phyloP scores from a whole-genome alignment of 2,329 filamentous ascomycete genomes.

The Penicillium fuscoglaucum region DNA sequence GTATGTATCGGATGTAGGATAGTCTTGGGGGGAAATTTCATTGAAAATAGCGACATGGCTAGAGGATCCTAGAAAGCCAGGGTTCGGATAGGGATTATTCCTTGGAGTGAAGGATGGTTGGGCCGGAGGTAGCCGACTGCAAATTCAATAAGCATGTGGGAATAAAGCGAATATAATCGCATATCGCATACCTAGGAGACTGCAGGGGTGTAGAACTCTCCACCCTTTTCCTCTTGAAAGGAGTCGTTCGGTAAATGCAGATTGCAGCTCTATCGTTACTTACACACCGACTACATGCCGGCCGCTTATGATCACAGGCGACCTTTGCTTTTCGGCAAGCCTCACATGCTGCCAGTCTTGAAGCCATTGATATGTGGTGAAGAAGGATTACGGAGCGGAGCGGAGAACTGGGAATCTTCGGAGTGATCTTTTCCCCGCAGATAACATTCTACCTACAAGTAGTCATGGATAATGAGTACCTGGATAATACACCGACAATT shows the following conservation, averaged over 20 bases:
- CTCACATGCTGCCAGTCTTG: slow-evolving; percentile 27
- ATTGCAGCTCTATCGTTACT: slow-evolving; percentile 17
- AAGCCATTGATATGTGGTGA: slow-evolving; percentile 19
- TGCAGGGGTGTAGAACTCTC: slow-evolving; percentile 16
- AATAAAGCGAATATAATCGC: neutral
- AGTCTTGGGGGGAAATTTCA: slow-evolving; percentile 25
- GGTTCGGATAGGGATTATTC: slow-evolving; percentile 31
- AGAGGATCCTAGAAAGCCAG: slow-evolving; percentile 30
- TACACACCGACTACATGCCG: slow-evolving; percentile 24
- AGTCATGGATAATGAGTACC: neutral
- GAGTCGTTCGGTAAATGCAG: slow-evolving; percentile 30
- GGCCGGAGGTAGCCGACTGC: slow-evolving; percentile 19
- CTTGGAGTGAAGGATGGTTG: slow-evolving; percentile 23
- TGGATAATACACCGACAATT: neutral
- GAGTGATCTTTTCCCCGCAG: slow-evolving; percentile 1
- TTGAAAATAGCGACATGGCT: slow-evolving; percentile 34
- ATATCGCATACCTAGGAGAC: slow-evolving; percentile 9
- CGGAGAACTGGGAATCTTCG: slow-evolving; percentile 20
- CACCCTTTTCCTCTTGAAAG: slow-evolving; percentile 26
- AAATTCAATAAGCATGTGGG: neutral
- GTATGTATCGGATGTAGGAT: slow-evolving; percentile 9
- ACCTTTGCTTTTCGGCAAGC: slow-evolving; percentile 27
- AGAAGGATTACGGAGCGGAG: slow-evolving; percentile 9
- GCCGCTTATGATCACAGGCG: slow-evolving; percentile 27
- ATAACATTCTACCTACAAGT: neutral